Conservation (phyloP, 768 basidiomycete genomes). For the Heimioporus sp. region DNA sequence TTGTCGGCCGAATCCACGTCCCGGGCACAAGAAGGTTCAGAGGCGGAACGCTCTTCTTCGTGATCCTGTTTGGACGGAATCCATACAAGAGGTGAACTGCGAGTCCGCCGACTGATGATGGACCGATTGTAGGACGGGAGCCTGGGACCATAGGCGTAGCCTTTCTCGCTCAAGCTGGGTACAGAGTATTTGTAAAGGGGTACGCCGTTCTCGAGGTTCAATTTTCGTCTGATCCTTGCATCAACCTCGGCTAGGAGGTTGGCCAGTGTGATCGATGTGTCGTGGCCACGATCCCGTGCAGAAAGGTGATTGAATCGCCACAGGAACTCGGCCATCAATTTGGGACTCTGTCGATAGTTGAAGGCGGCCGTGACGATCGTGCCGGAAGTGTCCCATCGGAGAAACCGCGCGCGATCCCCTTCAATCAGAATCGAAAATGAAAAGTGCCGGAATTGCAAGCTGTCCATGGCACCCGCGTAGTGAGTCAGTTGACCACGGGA, state of each 20-base stretch:
- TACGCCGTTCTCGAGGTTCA: not conserved
- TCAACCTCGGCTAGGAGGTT: not conserved
- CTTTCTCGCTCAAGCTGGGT: not conserved
- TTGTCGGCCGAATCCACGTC: not conserved
- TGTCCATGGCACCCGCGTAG: not conserved
- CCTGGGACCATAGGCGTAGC: not conserved
- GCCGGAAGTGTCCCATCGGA: not conserved
- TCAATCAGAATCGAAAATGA: not conserved
- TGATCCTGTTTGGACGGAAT: not conserved
- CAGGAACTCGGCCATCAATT: not conserved
- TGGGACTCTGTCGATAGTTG: not conserved
- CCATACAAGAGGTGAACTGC: not conserved
- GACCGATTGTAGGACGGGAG: not conserved
- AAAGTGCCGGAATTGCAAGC: not conserved
- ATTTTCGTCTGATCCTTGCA: not conserved
- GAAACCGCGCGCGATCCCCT: not conserved
- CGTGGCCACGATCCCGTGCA: not conserved
- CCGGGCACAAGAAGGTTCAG: not conserved
- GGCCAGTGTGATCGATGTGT: not conserved
- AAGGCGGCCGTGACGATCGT: not conserved
- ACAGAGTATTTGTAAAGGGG: not conserved
- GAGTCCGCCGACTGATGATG: not conserved
- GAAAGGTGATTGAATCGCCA: conserved; percentile 2
- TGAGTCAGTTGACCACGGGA: not conserved
- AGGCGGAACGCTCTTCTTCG: not conserved